Percentiles rank a stretch among this genome's conserved stretches.
Evolutionary conservation across 2,329 filamentous ascomycete species (phyloP).

Genomic region (Pseudogymnoascus sp.): DNA sequence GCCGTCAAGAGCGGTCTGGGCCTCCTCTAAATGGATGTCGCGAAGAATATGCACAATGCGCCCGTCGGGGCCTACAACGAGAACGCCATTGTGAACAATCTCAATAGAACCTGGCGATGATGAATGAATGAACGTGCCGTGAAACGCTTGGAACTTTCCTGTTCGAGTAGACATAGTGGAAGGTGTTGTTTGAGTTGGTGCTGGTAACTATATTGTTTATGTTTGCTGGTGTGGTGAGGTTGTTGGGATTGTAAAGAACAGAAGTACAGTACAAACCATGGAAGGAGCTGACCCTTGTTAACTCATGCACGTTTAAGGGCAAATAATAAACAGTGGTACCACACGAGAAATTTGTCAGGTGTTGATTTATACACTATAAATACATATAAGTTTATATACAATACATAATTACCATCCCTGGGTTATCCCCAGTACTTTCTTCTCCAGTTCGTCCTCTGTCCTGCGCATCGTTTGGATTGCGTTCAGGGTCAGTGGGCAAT

Average conservation of each 20-base stretch:
- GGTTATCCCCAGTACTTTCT: slow-evolving; percentile 11
- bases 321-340: background rate
- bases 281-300: background rate
- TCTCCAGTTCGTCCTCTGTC: slow-evolving; percentile 22
- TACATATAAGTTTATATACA: slow-evolving; percentile 5
- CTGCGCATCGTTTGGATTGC: slow-evolving; percentile 27
- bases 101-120: background rate
- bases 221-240: background rate
- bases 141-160: background rate
- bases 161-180: background rate
- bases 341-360: background rate
- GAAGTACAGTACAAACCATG: background rate
- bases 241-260: background rate
- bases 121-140: background rate
- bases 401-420: slow-evolving; percentile 3
- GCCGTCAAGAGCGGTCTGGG: background rate
- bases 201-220: background rate
- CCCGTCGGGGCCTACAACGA: background rate
- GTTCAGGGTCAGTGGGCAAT: slow-evolving; percentile 25
- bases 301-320: background rate
- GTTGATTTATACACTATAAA: slow-evolving; percentile 3
- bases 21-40: background rate
- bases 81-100: background rate
- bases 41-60: background rate
- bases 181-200: background rate